Percentiles rank a stretch among this genome's conserved stretches.
These are phyloP conservation scores for Rhodosporidiobolus odoratus DNA, from an alignment of 768 basidiomycete genomes.

Conservation along the genomic window DNA sequence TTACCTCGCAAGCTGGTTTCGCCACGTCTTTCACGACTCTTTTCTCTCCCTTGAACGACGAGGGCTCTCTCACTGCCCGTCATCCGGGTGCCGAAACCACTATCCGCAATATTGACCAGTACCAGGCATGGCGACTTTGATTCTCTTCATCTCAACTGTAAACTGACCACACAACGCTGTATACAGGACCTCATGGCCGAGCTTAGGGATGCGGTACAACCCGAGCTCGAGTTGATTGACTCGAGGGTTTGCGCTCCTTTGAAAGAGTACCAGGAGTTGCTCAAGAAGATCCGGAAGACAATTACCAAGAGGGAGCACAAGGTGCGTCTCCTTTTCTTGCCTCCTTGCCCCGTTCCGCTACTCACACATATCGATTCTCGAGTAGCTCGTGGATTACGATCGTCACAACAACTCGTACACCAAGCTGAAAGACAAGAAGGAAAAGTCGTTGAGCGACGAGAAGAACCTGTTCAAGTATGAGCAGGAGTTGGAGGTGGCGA, in stretches of 20 bases:
- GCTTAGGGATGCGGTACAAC: constrained; percentile 66
- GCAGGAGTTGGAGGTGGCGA: constrained; percentile 51
- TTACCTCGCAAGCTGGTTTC: constrained; percentile 48
- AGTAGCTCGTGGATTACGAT: constrained; percentile 85
- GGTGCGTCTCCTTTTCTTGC: constrained; percentile 49
- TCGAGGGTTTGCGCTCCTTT: constrained; percentile 74
- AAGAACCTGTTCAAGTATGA: constrained; percentile 51
- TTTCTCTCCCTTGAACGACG: constrained; percentile 45
- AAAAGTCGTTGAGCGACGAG: constrained; percentile 63
- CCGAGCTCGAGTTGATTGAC: constrained; percentile 91
- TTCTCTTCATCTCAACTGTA: too few relatives aligned
- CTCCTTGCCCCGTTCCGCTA: not conserved
- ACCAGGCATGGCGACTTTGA: too few relatives aligned
- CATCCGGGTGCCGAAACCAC: constrained; percentile 73
- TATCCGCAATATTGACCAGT: constrained; percentile 67
- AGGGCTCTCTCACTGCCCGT: constrained; percentile 42
- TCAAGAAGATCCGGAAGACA: constrained; percentile 86
- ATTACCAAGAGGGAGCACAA: constrained; percentile 97
- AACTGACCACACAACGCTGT: too few relatives aligned
- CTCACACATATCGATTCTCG: not conserved
- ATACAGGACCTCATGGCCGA: constrained; percentile 74
- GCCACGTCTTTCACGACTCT: constrained; percentile 47
- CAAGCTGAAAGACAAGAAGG: constrained; percentile 80
- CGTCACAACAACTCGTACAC: constrained; percentile 91
- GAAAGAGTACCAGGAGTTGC: constrained; percentile 78